Base-by-base conservation (phyloP, 164 flowering plant genomes). In the Stephania yunnanensis region DNA sequence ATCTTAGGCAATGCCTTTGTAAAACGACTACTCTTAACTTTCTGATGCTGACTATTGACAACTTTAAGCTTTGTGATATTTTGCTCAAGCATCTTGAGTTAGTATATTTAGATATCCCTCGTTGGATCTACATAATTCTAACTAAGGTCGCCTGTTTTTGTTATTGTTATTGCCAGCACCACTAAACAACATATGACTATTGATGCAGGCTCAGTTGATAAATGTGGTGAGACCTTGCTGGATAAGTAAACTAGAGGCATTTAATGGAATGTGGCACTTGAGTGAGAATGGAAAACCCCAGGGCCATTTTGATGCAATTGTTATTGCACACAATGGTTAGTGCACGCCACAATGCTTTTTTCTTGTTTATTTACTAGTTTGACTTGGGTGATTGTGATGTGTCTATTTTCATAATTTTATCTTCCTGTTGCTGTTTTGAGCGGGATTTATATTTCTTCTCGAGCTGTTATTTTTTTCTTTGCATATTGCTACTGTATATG, bases 311-410 rank as follows among this genome's bases (percentile, higher is more conserved):
- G 97, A 95, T 84, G 88, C 90, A 46, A 87, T 93, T 79, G 94
- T 92, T 76, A 89, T 95, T 78, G 97, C 99, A 74, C 98, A 93
- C 78, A 95, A 93, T 85, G 98, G 99, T 92, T 75, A 80, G 29
- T 77, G 12, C 31, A 15, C 65, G 30, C 53, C 44, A 65, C 19
- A 63, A 58, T 58, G 3, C 22, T 20, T 19, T 31, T 71, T 46
- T 48, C 9, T 66, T 66, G 29, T 58, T 58, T 20, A 58, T 58
- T 1, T 1, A 17, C 5, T 6, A 19, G n/a, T 17, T 17, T 58
- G 17, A 58, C 65, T 58, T 66, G 31, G 31, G 10, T 66, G 10
- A 66, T 25, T 29, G 30, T 30, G 11, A n/a, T 10, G 25, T 11
- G n/a, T 58, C 65, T 58, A n/a, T 58, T 58, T 58, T 7, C n/a